These are phyloP conservation scores for Inosperma sp. DNA, from an alignment of 768 basidiomycete genomes.

Conservation along the genomic window DNA sequence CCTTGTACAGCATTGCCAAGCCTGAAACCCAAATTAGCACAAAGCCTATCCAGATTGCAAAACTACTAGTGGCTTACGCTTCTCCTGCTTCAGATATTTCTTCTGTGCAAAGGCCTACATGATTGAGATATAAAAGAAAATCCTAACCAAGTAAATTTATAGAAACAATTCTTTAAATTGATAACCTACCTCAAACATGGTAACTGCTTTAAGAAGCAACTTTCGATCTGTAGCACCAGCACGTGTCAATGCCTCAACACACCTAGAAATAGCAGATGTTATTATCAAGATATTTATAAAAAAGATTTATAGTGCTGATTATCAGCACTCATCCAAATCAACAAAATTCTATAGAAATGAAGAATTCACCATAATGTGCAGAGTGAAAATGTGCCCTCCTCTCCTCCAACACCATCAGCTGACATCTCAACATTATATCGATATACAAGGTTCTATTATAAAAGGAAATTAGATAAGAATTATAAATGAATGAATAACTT, in stretches of 20 bases:
- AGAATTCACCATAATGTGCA: conserved; percentile 69
- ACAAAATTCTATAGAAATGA: background rate
- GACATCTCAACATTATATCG: conserved; percentile 84
- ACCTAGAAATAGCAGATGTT: conserved; percentile 41
- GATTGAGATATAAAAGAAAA: conserved; percentile 79
- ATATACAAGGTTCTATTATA: conserved; percentile 71
- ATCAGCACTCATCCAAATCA: too few species aligned
- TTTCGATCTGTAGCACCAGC: conserved; percentile 73
- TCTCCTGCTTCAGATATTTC: conserved; percentile 85
- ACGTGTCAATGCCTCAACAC: conserved; percentile 83
- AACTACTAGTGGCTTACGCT: conserved; percentile 45
- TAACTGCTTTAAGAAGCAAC: conserved; percentile 61
- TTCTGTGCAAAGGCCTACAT: conserved; percentile 82
- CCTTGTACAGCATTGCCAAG: conserved; percentile 87
- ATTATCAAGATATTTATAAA: background rate
- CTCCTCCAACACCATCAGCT: conserved; percentile 92
- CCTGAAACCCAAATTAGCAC: conserved; percentile 31
- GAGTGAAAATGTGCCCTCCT: conserved; percentile 92
- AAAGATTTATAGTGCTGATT: background rate
- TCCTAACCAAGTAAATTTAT: conserved; percentile 38
- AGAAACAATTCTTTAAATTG: background rate
- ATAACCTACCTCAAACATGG: conserved; percentile 77
- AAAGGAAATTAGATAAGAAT: background rate
- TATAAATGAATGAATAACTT: conserved; percentile 17
- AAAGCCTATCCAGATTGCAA: background rate